Evolutionary conservation across 2,329 filamentous ascomycete species (phyloP).

Genomic region (Graphilbum fragrans): DNA sequence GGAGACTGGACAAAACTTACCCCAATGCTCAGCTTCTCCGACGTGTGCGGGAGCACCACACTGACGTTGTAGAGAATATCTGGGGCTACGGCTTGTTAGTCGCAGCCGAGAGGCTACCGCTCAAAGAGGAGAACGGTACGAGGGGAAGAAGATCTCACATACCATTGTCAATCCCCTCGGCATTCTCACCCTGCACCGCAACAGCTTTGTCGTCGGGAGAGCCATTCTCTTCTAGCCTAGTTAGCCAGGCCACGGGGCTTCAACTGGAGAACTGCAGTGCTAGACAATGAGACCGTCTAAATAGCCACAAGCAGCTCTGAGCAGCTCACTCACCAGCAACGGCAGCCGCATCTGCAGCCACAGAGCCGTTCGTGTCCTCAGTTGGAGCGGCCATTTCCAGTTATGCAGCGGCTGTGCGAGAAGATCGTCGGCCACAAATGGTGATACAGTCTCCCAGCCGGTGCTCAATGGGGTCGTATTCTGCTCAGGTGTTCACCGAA

Average conservation of each 20-base stretch:
- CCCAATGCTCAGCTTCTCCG: constrained; percentile 73
- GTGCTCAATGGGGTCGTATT: no score
- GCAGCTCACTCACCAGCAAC: neutral
- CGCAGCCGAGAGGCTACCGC: neutral
- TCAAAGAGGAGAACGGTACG: neutral
- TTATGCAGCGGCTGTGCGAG: neutral
- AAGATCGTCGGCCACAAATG: neutral
- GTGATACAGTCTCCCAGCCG: neutral
- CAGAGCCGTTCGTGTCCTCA: neutral
- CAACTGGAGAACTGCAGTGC: no score
- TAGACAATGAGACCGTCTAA: no score
- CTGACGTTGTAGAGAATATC: constrained; percentile 50
- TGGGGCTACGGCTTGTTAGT: constrained; percentile 1
- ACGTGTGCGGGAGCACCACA: constrained; percentile 70
- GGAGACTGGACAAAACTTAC: constrained; percentile 34
- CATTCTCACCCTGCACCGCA: constrained; percentile 10
- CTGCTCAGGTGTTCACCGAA: no score
- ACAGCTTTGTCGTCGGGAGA: constrained; percentile 7
- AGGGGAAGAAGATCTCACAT: constrained; percentile 3
- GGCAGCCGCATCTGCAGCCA: neutral
- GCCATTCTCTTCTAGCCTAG: constrained; percentile 3
- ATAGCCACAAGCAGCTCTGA: neutral
- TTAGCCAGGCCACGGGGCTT: no score
- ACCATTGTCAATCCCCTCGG: constrained; percentile 19
- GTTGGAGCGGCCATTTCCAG: neutral